phyloP scores from a whole-genome alignment of 129 eudicot species.

The Flaveria linearis region DNA sequence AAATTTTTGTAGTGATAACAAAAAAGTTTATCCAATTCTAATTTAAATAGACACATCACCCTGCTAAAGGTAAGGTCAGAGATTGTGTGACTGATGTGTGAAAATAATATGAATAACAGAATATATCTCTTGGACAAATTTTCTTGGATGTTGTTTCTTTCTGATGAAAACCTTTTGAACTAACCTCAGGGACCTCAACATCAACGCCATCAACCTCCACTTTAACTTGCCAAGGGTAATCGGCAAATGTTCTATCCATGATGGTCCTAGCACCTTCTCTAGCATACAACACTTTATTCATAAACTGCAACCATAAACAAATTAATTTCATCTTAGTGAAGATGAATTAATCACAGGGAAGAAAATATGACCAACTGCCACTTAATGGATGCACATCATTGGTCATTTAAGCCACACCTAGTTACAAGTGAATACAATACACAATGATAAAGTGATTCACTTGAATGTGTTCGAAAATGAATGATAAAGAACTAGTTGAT shows the following conservation, averaged over 20 bases:
- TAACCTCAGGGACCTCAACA: conserved; percentile 96
- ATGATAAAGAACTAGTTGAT: background rate
- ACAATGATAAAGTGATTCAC: background rate
- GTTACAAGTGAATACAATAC: background rate
- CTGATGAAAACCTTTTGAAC: conserved; percentile 24
- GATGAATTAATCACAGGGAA: background rate
- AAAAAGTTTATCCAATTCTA: conserved; percentile 8
- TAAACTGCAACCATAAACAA: conserved; percentile 24
- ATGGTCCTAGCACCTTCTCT: conserved; percentile 98
- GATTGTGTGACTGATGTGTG: background rate
- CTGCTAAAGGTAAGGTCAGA: background rate
- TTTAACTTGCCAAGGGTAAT: conserved; percentile 89
- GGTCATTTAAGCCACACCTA: background rate
- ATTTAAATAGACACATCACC: background rate
- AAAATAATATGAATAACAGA: background rate
- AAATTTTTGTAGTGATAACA: background rate
- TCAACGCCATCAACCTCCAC: conserved; percentile 68
- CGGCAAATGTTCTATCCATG: conserved; percentile 94
- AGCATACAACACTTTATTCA: conserved; percentile 68
- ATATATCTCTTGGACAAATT: background rate
- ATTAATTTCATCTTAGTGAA: conserved; percentile 26
- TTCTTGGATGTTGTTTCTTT: background rate
- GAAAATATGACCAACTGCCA: background rate
- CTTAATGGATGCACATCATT: background rate
- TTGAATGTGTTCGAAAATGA: background rate